Evolutionary conservation across 2,329 filamentous ascomycete genomes (phyloP).

Genomic region (Domatiomyces catenatus): DNA sequence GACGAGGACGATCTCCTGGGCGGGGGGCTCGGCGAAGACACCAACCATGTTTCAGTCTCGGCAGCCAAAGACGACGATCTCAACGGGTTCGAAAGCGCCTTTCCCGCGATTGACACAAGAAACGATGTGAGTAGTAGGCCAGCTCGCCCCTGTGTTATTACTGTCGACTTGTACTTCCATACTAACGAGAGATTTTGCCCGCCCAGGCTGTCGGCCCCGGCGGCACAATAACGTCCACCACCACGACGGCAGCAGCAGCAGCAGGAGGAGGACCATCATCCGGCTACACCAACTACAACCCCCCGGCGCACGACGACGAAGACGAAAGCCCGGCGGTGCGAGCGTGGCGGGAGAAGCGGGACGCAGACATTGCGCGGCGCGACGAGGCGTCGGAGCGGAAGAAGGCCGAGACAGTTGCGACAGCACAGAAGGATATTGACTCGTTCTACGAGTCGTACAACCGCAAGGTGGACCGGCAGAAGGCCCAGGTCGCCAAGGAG

Average conservation of each 20-base stretch:
- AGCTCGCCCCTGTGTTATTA: no score
- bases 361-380: conserved; percentile 67
- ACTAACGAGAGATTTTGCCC: conserved; percentile 2
- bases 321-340: conserved; percentile 41
- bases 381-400: conserved; percentile 68
- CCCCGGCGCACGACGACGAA: conserved; percentile 54
- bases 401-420: conserved; percentile 71
- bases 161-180: no score
- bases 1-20: conserved; percentile 59
- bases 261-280: conserved; percentile 32
- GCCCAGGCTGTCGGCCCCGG: conserved; percentile 54
- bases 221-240: conserved; percentile 63
- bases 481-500: conserved; percentile 75
- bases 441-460: conserved; percentile 99
- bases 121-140: conserved; percentile 46
- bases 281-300: conserved; percentile 38
- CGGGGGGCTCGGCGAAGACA: conserved; percentile 36
- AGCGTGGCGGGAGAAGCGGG: conserved; percentile 82
- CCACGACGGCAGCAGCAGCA: conserved; percentile 40
- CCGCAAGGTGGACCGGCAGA: conserved; percentile 87
- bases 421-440: conserved; percentile 87
- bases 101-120: conserved; percentile 62
- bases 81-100: conserved; percentile 68
- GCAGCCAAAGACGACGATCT: conserved; percentile 30
- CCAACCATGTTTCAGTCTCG: conserved; percentile 15